These are phyloP conservation scores for Aspergillaceae sp. DNA, from an alignment of 2,329 filamentous ascomycete genomes.

Conservation along the genomic window DNA sequence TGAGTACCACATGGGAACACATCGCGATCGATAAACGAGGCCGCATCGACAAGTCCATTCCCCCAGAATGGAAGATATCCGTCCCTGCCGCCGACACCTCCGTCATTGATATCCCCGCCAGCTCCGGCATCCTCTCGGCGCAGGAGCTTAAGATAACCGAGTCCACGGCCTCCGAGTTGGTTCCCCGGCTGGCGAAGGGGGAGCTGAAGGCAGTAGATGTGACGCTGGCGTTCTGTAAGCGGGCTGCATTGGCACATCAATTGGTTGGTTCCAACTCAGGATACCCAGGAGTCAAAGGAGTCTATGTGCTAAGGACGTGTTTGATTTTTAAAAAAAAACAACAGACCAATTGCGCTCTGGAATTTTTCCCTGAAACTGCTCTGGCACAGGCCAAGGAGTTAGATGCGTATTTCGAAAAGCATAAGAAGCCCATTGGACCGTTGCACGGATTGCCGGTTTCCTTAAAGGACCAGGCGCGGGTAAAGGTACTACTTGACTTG, in stretches of 20 bases:
- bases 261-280: not conserved
- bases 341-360: constrained; percentile 20
- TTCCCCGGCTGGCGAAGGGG: constrained; percentile 4
- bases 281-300: not conserved
- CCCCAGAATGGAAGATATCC: constrained; percentile 10
- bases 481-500: not conserved
- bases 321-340: not conserved
- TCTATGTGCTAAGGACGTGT: too few species aligned
- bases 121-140: constrained; percentile 8
- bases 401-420: constrained; percentile 16
- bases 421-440: constrained; percentile 18
- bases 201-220: constrained; percentile 6
- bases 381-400: constrained; percentile 22
- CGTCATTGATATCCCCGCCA: constrained; percentile 7
- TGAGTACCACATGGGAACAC: constrained; percentile 9
- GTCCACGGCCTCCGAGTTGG: constrained; percentile 9
- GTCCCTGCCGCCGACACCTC: constrained; percentile 3
- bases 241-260: constrained; percentile 30
- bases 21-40: constrained; percentile 11
- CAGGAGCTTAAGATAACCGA: constrained; percentile 12
- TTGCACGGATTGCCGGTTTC: constrained; percentile 28
- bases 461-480: constrained; percentile 17
- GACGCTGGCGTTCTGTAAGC: constrained; percentile 27
- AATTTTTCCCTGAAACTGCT: constrained; percentile 25
- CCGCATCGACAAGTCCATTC: constrained; percentile 12